These are phyloP conservation scores for Neurospora sp. DNA, from an alignment of 495 filamentous ascomycete genomes.

Conservation along the genomic window DNA sequence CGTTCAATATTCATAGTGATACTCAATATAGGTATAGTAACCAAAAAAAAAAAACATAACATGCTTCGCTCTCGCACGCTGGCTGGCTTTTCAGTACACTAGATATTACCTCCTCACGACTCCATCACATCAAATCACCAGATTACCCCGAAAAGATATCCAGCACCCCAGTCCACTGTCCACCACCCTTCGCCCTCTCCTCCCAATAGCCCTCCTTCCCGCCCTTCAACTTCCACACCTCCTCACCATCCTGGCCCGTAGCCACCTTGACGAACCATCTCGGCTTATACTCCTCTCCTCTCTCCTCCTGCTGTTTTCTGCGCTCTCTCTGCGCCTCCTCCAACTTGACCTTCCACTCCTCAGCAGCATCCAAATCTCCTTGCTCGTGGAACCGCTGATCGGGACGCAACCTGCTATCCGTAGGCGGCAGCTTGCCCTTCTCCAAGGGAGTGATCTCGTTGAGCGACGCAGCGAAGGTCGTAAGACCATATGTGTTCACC, in stretches of 20 bases:
- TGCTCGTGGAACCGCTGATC: conserved; percentile 84
- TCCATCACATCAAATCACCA: not conserved
- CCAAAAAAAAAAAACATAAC: not conserved
- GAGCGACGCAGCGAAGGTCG: conserved; percentile 70
- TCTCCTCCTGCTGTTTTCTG: conserved; percentile 63
- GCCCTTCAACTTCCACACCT: conserved; percentile 68
- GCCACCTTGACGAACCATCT: conserved; percentile 68
- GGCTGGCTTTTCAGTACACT: not conserved
- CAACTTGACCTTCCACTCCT: conserved; percentile 68
- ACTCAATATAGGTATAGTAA: not conserved
- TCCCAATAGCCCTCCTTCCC: conserved; percentile 93
- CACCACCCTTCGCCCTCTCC: conserved; percentile 51
- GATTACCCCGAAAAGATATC: conserved; percentile 49
- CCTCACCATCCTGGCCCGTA: conserved; percentile 49
- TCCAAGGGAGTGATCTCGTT: conserved; percentile 86
- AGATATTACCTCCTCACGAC: not conserved
- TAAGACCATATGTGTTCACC: conserved; percentile 72
- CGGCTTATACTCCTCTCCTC: conserved; percentile 59
- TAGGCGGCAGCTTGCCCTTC: conserved; percentile 57
- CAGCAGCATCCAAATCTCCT: conserved; percentile 73
- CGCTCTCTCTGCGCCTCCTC: conserved; percentile 78
- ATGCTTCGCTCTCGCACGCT: not conserved
- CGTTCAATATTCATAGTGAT: not conserved
- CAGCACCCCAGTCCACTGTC: conserved; percentile 54
- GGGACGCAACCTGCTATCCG: conserved; percentile 75